A percentile compares a stretch with the other conserved stretches of the same genome.
Conservation (phyloP, 108 stramenopile genomes). For the Cyclotella kingstonii region DNA sequence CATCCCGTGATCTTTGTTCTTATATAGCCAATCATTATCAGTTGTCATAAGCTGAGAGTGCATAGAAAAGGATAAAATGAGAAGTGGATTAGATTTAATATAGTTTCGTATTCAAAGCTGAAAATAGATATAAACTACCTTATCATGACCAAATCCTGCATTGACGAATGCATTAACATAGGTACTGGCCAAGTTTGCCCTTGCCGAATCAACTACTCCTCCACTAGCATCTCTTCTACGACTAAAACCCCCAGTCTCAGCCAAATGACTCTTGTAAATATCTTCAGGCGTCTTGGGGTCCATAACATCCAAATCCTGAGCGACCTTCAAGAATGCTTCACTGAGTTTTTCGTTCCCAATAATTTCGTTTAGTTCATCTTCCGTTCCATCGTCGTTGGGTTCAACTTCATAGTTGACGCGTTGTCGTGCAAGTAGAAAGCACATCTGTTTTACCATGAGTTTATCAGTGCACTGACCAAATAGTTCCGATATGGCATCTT, state of each 20-base stretch:
- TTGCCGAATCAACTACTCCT: constrained; percentile 93
- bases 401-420: constrained; percentile 83
- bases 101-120: background rate
- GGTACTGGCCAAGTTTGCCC: constrained; percentile 97
- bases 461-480: constrained; percentile 65
- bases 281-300: constrained; percentile 97
- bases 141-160: constrained; percentile 95
- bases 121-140: constrained; percentile 28
- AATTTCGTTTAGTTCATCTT: constrained; percentile 80
- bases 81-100: background rate
- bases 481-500: constrained; percentile 71
- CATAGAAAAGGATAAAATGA: background rate
- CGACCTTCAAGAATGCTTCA: constrained; percentile 88
- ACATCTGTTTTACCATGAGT: constrained; percentile 90
- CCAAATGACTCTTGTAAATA: constrained; percentile 98
- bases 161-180: constrained; percentile 99
- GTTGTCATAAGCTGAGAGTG: constrained; percentile 71
- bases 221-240: constrained; percentile 78
- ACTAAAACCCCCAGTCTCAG: constrained; percentile 92
- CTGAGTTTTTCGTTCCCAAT: constrained; percentile 92
- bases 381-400: constrained; percentile 68
- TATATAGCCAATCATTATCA: constrained; percentile 92
- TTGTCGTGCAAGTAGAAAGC: constrained; percentile 82
- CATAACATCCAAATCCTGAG: constrained; percentile 92
- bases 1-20: constrained; percentile 99